Base-by-base conservation (phyloP, 2,329 filamentous ascomycete species). In the Microsporum ferrugineum region DNA sequence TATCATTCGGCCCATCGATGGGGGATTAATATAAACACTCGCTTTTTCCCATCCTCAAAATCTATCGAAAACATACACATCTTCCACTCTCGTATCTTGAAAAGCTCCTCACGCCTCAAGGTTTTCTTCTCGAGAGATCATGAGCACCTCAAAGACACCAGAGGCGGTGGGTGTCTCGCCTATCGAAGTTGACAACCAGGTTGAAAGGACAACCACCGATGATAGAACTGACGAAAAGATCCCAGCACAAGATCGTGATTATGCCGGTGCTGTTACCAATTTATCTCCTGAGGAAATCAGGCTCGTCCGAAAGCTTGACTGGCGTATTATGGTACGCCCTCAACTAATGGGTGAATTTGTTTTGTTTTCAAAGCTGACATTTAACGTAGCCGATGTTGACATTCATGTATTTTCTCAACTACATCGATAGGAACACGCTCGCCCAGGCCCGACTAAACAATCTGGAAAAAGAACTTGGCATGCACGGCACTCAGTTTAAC, bases 281-380 rank as follows among this genome's bases (percentile, higher is more conserved):
- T 76, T 73, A 2, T 73, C 77, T 39, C 73, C 74, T 0, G 67
- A 70, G 27, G 76, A 77, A 68, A 76, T 73, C 53, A 66, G 63
- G 2, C 68, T 78, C 4, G 75, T 77, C 5, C 70, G 70, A 49
- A 78, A 78, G 66, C 71, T 77, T 3, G 76, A 78, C 60, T 66
- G 62, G 10, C 70, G 73, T 61, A 76, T 77, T 59, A 77, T 77
- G 75, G 75, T 75, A 62, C 74, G 84, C 89, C 75, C 89, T 90
- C 77, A 94, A 96, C 85, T 97, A 97, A 83, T 77, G 80, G 80
- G 69, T 74, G 77, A 69, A 83, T 83, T 71, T 45, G 4, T 12
- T 14, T 41, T 29, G 10, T 43, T 12, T 23, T 5, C 7, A 49
- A 43, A 45, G 49, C 61, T 62, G 43, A 58, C 43, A 6, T 7